Evolutionary conservation across 768 basidiomycete species (phyloP).

Genomic region (Panaeolus papilionaceus): DNA sequence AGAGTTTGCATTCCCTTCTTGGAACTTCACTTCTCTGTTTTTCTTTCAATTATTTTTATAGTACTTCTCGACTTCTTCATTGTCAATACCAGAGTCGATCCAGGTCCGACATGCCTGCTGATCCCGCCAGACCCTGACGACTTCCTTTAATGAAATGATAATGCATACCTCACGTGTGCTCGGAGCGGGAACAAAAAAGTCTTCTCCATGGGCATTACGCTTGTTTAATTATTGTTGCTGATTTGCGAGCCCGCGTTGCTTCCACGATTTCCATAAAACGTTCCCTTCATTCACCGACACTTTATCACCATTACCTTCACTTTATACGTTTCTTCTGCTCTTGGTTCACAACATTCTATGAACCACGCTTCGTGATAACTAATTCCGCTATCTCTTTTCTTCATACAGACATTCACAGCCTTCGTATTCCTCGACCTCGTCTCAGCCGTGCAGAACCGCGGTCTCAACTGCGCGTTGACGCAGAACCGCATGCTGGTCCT

Average conservation of each 20-base stretch:
- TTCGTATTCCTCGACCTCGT: constrained; percentile 98
- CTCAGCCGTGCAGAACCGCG: constrained; percentile 94
- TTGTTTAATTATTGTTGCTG: constrained; percentile 1
- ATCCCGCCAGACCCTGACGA: constrained; percentile 4
- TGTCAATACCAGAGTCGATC: neutral
- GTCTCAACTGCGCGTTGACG: constrained; percentile 81
- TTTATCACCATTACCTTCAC: neutral
- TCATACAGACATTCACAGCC: constrained; percentile 88
- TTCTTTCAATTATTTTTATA: neutral
- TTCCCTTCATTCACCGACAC: constrained; percentile 9
- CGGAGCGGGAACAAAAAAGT: constrained; percentile 9
- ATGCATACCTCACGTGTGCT: constrained; percentile 1
- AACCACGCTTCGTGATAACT: constrained; percentile 11
- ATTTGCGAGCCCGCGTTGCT: constrained; percentile 7
- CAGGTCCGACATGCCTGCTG: constrained; percentile 6
- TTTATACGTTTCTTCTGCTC: neutral
- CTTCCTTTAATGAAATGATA: constrained; percentile 1
- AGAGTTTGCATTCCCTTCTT: neutral
- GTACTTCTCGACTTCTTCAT: neutral
- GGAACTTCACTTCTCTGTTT: neutral
- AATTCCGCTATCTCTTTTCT: constrained; percentile 19
- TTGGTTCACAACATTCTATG: constrained; percentile 3
- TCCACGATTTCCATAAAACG: constrained; percentile 5
- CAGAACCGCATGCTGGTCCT: constrained; percentile 90
- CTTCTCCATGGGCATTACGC: constrained; percentile 9